phyloP scores from a whole-genome alignment of 495 filamentous ascomycete genomes.

The Penicillium alfredii region DNA sequence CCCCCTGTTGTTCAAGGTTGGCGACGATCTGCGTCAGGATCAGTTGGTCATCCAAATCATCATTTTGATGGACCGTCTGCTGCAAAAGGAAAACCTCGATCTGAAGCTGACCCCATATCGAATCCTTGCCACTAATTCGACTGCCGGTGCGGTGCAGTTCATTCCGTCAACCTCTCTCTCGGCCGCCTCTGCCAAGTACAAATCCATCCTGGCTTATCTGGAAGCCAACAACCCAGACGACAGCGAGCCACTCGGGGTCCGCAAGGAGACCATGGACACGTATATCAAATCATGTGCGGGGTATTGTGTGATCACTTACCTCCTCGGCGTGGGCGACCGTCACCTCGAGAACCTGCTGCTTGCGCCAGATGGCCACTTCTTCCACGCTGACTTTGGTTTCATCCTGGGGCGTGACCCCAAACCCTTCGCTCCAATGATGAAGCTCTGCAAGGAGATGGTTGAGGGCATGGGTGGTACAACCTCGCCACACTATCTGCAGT shows the following conservation, averaged over 20 bases:
- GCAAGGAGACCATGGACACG: slow-evolving; percentile 88
- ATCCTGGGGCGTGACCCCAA: slow-evolving; percentile 97
- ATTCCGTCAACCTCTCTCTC: slow-evolving; percentile 80
- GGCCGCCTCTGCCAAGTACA: slow-evolving; percentile 72
- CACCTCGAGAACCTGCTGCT: slow-evolving; percentile 95
- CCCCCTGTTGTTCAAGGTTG: slow-evolving; percentile 95
- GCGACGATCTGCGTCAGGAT: slow-evolving; percentile 94
- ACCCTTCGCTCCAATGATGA: slow-evolving; percentile 94
- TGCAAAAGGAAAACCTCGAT: slow-evolving; percentile 95
- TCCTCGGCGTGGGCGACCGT: slow-evolving; percentile 94
- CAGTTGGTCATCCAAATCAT: slow-evolving; percentile 98
- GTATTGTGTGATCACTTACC: slow-evolving; percentile 98
- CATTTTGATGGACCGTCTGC: slow-evolving; percentile 92
- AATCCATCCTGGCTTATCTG: slow-evolving; percentile 79
- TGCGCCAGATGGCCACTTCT: slow-evolving; percentile 85
- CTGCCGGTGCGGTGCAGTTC: slow-evolving; percentile 87
- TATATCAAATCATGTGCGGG: slow-evolving; percentile 95
- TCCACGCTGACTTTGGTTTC: slow-evolving; percentile 97
- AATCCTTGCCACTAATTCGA: slow-evolving; percentile 86
- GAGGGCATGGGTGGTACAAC: slow-evolving; percentile 90
- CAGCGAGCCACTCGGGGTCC: slow-evolving; percentile 73
- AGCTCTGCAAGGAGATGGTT: slow-evolving; percentile 96
- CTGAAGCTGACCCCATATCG: slow-evolving; percentile 93
- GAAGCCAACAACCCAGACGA: slow-evolving; percentile 87
- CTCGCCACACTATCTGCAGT: slow-evolving; percentile 73